Percentiles rank a stretch among this genome's conserved stretches.
Evolutionary conservation across 768 basidiomycete species (phyloP).

Genomic region (Russula griseocarnosa): DNA sequence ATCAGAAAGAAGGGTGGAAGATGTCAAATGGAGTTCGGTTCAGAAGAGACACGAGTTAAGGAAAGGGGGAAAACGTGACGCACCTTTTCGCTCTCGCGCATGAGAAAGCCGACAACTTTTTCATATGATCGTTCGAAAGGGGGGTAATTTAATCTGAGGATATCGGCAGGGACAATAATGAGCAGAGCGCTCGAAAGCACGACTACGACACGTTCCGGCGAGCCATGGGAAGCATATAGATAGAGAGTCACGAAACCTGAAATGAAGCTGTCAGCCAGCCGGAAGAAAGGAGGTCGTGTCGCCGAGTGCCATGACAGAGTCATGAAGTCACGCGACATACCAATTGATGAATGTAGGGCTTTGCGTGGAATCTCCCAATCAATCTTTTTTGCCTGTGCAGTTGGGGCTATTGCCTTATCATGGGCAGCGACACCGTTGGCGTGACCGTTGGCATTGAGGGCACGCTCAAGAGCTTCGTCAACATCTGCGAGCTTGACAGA

Average conservation of each 20-base stretch:
- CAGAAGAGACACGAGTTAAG: neutral
- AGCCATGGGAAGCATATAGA: conserved; percentile 49
- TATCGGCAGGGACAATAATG: conserved; percentile 67
- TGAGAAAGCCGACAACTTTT: conserved; percentile 67
- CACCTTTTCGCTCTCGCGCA: conserved; percentile 86
- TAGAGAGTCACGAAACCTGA: conserved; percentile 62
- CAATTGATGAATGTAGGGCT: conserved; percentile 81
- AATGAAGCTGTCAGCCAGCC: conserved; percentile 15
- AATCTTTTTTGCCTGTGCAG: conserved; percentile 32
- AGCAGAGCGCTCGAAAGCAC: conserved; percentile 63
- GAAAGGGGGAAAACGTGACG: conserved; percentile 22
- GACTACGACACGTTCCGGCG: conserved; percentile 51
- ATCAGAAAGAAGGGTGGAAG: neutral
- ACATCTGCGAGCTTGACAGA: conserved; percentile 27
- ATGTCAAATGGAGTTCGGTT: neutral
- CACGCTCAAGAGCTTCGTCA: conserved; percentile 25
- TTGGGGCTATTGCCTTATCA: neutral
- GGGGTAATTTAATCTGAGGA: conserved; percentile 64
- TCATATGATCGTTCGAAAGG: conserved; percentile 71
- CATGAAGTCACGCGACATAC: conserved; percentile 42
- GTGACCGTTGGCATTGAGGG: conserved; percentile 14
- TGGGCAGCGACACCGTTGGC: conserved; percentile 9
- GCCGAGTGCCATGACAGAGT: conserved; percentile 1
- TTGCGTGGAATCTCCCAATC: conserved; percentile 94
- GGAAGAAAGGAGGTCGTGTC: conserved; percentile 1